A percentile compares a stretch with the other conserved stretches of the same genome.
Evolutionary conservation across 305 asterid species (phyloP).

Genomic region (Plantago lanceolata): DNA sequence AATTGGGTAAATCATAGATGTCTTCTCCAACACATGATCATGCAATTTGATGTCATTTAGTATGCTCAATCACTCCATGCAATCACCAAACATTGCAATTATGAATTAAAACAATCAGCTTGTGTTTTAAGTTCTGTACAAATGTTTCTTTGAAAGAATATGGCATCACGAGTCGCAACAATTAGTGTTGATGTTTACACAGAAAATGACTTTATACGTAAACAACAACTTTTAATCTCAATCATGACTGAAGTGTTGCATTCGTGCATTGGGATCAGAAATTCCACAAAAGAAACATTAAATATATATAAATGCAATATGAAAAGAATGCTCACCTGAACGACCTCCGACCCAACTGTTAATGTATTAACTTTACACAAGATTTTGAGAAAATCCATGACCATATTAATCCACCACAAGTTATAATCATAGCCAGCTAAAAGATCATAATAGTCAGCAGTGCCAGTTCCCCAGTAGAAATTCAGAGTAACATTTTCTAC

Average conservation of each 20-base stretch:
- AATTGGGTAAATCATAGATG: neutral
- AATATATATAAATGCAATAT: neutral
- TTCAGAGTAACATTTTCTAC: neutral
- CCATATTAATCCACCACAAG: conserved; percentile 11
- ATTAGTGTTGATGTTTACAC: no score
- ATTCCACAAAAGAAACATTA: neutral
- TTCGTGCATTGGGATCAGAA: neutral
- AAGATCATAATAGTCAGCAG: neutral
- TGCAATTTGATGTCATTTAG: neutral
- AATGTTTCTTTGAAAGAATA: no score
- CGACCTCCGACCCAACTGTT: neutral
- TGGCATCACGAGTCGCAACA: no score
- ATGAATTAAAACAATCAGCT: neutral
- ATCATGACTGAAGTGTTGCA: neutral
- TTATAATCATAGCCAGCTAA: neutral
- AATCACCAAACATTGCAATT: no score
- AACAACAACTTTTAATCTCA: neutral
- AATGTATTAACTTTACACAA: neutral
- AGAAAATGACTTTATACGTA: no score
- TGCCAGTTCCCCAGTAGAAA: neutral
- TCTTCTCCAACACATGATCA: neutral
- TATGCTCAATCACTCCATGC: neutral
- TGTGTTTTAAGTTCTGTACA: no score
- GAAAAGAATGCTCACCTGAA: neutral
- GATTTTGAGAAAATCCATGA: conserved; percentile 2